These are phyloP conservation scores for Syncephalis plumigaleata DNA, from an alignment of 371 early-diverging fungal genomes.

Conservation along the genomic window DNA sequence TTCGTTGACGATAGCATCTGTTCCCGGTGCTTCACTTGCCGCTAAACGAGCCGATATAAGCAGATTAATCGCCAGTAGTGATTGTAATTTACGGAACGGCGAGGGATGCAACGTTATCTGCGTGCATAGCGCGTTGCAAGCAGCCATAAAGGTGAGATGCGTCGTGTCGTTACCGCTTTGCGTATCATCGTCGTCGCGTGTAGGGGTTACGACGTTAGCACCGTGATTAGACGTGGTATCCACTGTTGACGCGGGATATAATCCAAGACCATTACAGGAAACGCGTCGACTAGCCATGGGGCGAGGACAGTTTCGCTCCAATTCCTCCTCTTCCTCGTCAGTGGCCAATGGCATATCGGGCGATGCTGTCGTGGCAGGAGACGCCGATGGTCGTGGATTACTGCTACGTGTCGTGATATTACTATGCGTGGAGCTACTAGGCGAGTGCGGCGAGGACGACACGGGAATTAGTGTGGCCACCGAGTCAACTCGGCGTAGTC, in stretches of 20 bases:
- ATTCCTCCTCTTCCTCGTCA: neutral
- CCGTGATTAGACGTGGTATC: neutral
- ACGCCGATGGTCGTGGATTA: neutral
- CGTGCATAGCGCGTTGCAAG: slow-evolving; percentile 11
- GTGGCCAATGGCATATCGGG: neutral
- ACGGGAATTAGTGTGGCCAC: neutral
- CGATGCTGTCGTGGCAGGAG: neutral
- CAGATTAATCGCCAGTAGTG: slow-evolving; percentile 16
- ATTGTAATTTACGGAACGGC: slow-evolving; percentile 17
- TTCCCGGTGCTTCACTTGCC: slow-evolving; percentile 13
- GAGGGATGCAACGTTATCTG: slow-evolving; percentile 14
- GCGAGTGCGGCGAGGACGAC: neutral
- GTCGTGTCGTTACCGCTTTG: too few relatives aligned
- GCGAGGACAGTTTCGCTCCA: neutral
- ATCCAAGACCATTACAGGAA: too few relatives aligned
- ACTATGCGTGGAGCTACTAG: neutral
- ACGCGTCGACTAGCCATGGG: too few relatives aligned
- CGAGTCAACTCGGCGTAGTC: neutral
- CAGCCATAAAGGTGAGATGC: neutral
- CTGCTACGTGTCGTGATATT: neutral
- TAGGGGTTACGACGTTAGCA: slow-evolving; percentile 2
- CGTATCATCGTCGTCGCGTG: slow-evolving; percentile 8
- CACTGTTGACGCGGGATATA: neutral
- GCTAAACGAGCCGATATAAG: slow-evolving; percentile 15
- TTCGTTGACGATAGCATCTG: slow-evolving; percentile 22